These are phyloP conservation scores for Colletotrichum zoysiae DNA, from an alignment of 2,329 filamentous ascomycete species.

Conservation along the genomic window DNA sequence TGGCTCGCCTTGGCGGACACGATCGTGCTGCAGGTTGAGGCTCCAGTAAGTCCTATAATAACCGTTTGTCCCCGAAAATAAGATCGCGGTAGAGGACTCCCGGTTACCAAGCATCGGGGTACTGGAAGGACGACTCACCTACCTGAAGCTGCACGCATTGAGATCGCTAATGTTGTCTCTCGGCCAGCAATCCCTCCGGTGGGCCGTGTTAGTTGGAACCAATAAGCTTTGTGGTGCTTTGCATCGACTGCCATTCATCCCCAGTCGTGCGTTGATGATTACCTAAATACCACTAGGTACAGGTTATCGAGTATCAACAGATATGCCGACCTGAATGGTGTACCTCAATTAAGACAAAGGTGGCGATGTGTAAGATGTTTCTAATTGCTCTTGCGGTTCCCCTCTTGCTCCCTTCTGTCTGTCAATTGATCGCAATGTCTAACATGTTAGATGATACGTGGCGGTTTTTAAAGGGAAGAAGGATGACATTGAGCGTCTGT, in stretches of 20 bases:
- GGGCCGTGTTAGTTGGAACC: neutral
- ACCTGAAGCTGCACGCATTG: constrained; percentile 11
- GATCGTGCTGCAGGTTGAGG: neutral
- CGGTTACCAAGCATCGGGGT: too few species aligned
- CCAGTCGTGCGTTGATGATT: neutral
- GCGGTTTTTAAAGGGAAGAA: neutral
- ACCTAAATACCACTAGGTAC: neutral
- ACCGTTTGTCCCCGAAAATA: neutral
- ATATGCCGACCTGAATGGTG: constrained; percentile 9
- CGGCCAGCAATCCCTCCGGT: neutral
- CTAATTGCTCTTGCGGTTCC: neutral
- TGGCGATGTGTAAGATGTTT: neutral
- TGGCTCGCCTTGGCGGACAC: constrained; percentile 3
- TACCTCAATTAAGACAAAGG: neutral
- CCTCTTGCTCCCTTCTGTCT: neutral
- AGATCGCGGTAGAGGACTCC: neutral
- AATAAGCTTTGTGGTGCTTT: neutral
- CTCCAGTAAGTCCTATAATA: neutral
- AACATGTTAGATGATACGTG: neutral
- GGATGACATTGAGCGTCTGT: neutral
- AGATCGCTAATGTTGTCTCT: neutral
- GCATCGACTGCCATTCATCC: neutral
- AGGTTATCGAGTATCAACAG: neutral
- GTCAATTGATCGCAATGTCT: neutral
- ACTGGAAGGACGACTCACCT: neutral